Evolutionary conservation across 1,284 basidiomycete species (phyloP), one percentile per base, ranked within the genome.

Genomic region (Irpex rosettiformis): DNA sequence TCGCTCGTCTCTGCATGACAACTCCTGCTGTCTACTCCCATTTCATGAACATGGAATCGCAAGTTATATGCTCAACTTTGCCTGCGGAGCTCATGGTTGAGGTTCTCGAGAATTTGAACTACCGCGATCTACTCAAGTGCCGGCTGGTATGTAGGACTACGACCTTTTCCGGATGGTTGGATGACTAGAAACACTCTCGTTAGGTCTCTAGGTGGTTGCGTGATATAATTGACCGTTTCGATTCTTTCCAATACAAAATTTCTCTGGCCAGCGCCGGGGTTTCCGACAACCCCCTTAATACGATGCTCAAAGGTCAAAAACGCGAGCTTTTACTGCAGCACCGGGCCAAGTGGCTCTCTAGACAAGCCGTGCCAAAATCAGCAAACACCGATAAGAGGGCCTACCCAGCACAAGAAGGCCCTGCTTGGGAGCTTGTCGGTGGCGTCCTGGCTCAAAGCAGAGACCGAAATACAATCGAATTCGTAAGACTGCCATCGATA

Each of bases 181-280:
- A 40, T 16, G 11, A 37, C 13, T 28, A 3, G 22, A 13, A 55
- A 11, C 7, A 25, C 21, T 2, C 48, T 33, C 42, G 13, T 16
- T 45, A 64, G 62, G 57, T 62, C 11, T 64, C 48, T 40, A 42
- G 21, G 16, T 16, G 6, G n/a, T 28, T 62, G 4, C 42, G 37
- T 5, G 43, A 40, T 7, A n/a, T 59, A 10, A 55, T 84, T 16
- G 66, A 68, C n/a, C 65, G 68, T 13, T 72, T 73, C n/a, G 65
- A 72, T 2, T 60, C 58, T 13, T 67, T 82, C 22, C 79, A 79
- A 62, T 83, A 83, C 60, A 71, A 63, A 18, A 76, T 86, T 54
- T 78, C 83, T 47, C 77, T 86, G 10, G 74, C 73, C 7, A 68
- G 72, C 8, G 65, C 74, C 8, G 78, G 79, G 11, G 72, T 79